A percentile compares a stretch with the other conserved stretches of the same genome.
Evolutionary conservation across 164 flowering plant species (phyloP).

Genomic region (grape (Vitis vinifera)): DNA sequence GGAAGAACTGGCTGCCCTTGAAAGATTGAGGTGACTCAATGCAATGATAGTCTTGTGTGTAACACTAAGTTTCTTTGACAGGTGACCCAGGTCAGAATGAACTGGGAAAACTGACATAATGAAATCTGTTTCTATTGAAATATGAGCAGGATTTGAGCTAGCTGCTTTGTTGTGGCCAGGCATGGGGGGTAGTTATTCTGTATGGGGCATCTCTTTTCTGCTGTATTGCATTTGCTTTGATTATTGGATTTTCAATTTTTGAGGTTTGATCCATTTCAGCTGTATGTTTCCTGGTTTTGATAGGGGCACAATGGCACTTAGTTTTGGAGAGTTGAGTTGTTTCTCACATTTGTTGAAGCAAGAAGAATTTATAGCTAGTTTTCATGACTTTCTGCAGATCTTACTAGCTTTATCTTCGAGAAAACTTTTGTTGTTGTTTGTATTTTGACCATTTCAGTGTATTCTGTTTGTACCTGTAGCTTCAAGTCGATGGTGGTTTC

Average conservation of each 20-base stretch:
- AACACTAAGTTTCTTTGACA: background rate
- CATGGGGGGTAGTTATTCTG: constrained; percentile 1
- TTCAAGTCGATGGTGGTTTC: constrained; percentile 82
- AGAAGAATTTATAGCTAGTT: background rate
- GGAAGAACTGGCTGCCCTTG: constrained; percentile 11
- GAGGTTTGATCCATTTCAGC: background rate
- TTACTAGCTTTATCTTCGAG: background rate
- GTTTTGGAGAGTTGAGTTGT: background rate
- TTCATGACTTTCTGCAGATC: background rate
- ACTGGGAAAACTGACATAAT: background rate
- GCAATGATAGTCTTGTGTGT: constrained; percentile 5
- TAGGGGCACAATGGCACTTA: background rate
- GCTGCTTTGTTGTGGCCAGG: constrained; percentile 2
- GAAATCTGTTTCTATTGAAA: background rate
- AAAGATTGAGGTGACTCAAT: constrained; percentile 14
- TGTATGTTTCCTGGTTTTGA: background rate
- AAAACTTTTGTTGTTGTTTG: background rate
- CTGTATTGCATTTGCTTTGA: background rate
- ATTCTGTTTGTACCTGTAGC: constrained; percentile 53
- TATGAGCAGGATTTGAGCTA: background rate
- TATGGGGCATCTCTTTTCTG: background rate
- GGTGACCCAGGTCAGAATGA: constrained; percentile 1
- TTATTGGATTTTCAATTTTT: background rate
- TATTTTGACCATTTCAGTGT: background rate
- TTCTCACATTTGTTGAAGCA: background rate